These are phyloP conservation scores for Benincasa hispida DNA, from an alignment of 306 rosid species.

Conservation along the genomic window DNA sequence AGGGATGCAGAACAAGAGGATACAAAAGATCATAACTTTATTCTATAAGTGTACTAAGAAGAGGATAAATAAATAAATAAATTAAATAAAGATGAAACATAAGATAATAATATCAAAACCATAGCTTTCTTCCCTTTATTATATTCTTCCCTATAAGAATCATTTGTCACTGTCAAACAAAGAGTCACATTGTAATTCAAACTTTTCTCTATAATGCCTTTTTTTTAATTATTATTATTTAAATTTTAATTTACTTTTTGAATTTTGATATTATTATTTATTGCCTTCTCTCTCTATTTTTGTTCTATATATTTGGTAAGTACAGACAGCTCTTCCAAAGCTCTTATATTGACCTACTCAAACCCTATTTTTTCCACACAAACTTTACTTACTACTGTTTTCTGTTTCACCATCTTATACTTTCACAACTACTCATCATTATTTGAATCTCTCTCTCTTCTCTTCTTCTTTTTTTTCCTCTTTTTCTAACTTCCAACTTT, in stretches of 20 bases:
- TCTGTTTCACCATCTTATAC: background rate
- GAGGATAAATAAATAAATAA: background rate
- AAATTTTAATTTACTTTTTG: background rate
- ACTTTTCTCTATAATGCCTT: constrained; percentile 16
- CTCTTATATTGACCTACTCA: background rate
- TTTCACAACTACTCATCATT: background rate
- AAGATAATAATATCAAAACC: background rate
- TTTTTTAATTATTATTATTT: background rate
- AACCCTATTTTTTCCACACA: background rate
- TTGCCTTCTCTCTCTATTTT: background rate
- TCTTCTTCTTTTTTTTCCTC: background rate
- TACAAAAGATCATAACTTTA: too few relatives aligned
- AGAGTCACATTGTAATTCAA: constrained; percentile 37
- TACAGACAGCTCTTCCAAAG: constrained; percentile 6
- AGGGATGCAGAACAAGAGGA: too few relatives aligned
- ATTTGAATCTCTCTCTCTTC: background rate
- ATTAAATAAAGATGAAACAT: background rate
- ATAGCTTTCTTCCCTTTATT: constrained; percentile 24
- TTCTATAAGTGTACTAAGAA: background rate
- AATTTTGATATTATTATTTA: background rate
- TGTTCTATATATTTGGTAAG: background rate
- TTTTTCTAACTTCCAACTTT: background rate
- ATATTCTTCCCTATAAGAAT: constrained; percentile 28
- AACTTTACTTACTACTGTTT: background rate
- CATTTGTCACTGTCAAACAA: constrained; percentile 42